phyloP scores from a whole-genome alignment of 495 filamentous ascomycete species.

The Platismatia glauca region DNA sequence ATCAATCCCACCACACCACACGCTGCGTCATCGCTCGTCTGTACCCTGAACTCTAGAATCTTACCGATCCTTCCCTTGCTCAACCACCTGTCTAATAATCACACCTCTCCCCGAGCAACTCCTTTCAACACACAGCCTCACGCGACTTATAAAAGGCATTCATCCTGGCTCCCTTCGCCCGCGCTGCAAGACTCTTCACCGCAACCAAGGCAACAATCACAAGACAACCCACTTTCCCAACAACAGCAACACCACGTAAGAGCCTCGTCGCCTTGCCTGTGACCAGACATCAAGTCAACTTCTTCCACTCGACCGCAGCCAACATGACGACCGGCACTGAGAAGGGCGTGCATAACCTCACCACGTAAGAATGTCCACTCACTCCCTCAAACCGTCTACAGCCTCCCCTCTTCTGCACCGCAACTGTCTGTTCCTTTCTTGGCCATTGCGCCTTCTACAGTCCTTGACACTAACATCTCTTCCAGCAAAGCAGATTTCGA shows the following conservation, averaged over 20 bases:
- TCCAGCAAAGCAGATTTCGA: conserved; percentile 57
- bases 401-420: background rate
- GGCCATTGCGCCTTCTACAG: too few relatives aligned
- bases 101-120: too few relatives aligned
- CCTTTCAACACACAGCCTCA: background rate
- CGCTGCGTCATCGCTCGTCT: background rate
- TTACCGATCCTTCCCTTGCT: background rate
- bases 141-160: too few relatives aligned
- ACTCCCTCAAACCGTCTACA: background rate
- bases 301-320: conserved; percentile 40
- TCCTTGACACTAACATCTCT: background rate
- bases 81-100: too few relatives aligned
- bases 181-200: background rate
- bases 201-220: too few relatives aligned
- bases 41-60: background rate
- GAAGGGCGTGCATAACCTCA: conserved; percentile 43
- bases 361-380: conserved; percentile 31
- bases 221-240: conserved; percentile 1
- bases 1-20: background rate
- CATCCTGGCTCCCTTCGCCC: conserved; percentile 8
- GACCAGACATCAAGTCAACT: conserved; percentile 12
- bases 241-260: background rate
- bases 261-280: background rate
- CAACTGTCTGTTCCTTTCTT: background rate
- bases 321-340: conserved; percentile 34